These are phyloP conservation scores for Caloboletus inedulis DNA, from an alignment of 1,284 basidiomycete genomes.

Conservation along the genomic window DNA sequence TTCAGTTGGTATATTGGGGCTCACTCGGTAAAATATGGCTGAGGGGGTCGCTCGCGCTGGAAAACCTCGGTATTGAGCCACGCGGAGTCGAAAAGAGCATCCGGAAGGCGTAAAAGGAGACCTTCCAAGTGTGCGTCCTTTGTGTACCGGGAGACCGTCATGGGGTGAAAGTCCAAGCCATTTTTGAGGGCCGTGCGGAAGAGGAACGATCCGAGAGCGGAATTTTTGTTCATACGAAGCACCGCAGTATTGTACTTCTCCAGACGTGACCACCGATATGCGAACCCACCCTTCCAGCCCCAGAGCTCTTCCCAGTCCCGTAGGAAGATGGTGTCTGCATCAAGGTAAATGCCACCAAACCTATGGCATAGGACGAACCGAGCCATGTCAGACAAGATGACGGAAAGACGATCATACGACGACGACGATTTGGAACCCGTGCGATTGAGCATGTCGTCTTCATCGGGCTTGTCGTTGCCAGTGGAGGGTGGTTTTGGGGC, in stretches of 20 bases:
- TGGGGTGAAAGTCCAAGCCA: conserved; percentile 83
- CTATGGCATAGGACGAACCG: conserved; percentile 83
- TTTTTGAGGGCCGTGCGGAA: conserved; percentile 86
- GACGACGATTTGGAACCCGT: conserved; percentile 73
- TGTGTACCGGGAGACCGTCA: conserved; percentile 77
- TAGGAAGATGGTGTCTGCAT: conserved; percentile 82
- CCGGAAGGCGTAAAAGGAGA: conserved; percentile 73
- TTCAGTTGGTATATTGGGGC: conserved; percentile 25
- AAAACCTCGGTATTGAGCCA: conserved; percentile 84
- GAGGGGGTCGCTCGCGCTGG: conserved; percentile 78
- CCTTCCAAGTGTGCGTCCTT: conserved; percentile 75
- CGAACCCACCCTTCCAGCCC: conserved; percentile 85
- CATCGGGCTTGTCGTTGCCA: conserved; percentile 34
- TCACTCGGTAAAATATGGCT: conserved; percentile 79
- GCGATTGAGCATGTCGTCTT: conserved; percentile 66
- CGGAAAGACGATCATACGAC: conserved; percentile 76
- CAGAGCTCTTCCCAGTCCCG: conserved; percentile 92
- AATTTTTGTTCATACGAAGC: conserved; percentile 77
- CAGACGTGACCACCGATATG: conserved; percentile 81
- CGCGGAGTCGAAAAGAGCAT: conserved; percentile 84
- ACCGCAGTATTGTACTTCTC: conserved; percentile 87
- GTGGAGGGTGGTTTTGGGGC: conserved; percentile 27
- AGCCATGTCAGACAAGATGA: conserved; percentile 85
- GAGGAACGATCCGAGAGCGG: conserved; percentile 77
- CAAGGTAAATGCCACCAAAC: conserved; percentile 83